A percentile compares a stretch with the other conserved stretches of the same genome.
These are phyloP conservation scores for Isabelozyma gotoi DNA, from an alignment of 805 yeast genomes.

Conservation along the genomic window DNA sequence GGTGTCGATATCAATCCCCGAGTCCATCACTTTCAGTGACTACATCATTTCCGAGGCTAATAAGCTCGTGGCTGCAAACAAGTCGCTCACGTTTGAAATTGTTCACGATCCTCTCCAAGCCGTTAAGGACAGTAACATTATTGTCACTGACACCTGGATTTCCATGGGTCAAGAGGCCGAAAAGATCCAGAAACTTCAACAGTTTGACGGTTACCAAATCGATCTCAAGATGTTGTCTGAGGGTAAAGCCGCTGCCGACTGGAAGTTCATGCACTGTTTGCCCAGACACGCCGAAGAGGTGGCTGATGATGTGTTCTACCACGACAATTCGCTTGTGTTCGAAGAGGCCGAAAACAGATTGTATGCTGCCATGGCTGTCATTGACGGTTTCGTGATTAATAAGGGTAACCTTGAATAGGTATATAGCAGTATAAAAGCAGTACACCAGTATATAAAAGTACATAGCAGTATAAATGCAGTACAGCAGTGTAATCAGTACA, in stretches of 20 bases:
- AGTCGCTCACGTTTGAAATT: slow-evolving; percentile 46
- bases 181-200: slow-evolving; percentile 65
- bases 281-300: slow-evolving; percentile 97
- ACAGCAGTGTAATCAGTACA: too few relatives aligned
- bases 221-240: slow-evolving; percentile 57
- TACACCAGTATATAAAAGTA: too few relatives aligned
- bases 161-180: slow-evolving; percentile 97
- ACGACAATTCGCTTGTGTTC: slow-evolving; percentile 78
- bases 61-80: slow-evolving; percentile 53
- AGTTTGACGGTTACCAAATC: slow-evolving; percentile 86
- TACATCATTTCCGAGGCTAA: slow-evolving; percentile 55
- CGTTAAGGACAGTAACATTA: slow-evolving; percentile 67
- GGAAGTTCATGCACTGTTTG: slow-evolving; percentile 96
- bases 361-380: slow-evolving; percentile 92
- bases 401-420: slow-evolving; percentile 71
- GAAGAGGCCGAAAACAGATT: slow-evolving; percentile 95
- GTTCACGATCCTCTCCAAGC: slow-evolving; percentile 78
- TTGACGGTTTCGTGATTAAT: slow-evolving; percentile 86
- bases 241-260: slow-evolving; percentile 60
- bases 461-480: too few relatives aligned
- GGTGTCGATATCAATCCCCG: slow-evolving; percentile 83
- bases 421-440: too few relatives aligned
- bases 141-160: slow-evolving; percentile 96
- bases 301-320: slow-evolving; percentile 86
- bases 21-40: slow-evolving; percentile 61